Percentiles rank a stretch among this genome's conserved stretches.
Conservation (phyloP, 352 stramenopile genomes). For the Pythium oligandrum region DNA sequence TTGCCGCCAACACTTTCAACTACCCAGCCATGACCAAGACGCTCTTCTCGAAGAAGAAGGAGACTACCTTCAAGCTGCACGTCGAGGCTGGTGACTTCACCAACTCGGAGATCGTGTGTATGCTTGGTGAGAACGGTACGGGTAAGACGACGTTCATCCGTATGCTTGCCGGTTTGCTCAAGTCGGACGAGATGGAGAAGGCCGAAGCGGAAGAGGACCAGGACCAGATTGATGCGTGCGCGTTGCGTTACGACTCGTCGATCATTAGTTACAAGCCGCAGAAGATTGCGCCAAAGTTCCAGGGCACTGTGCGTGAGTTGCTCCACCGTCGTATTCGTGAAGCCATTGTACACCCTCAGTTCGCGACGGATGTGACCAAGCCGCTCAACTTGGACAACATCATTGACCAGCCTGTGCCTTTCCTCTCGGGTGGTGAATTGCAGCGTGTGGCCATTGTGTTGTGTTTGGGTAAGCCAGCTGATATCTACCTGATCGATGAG, state of each 20-base stretch:
- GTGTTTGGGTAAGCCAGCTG: constrained; percentile 96
- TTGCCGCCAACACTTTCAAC: constrained; percentile 89
- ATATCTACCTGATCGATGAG: constrained; percentile 99
- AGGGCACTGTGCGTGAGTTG: constrained; percentile 96
- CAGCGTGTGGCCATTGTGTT: constrained; percentile 98
- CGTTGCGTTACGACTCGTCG: constrained; percentile 78
- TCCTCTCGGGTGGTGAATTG: constrained; percentile 98
- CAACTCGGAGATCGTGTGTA: constrained; percentile 99
- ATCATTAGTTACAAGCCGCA: constrained; percentile 98
- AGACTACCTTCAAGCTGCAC: constrained; percentile 96
- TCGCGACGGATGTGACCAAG: constrained; percentile 99
- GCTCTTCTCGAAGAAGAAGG: constrained; percentile 91
- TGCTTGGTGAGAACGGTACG: constrained; percentile 99
- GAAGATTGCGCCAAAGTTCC: constrained; percentile 96
- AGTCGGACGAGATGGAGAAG: constrained; percentile 95
- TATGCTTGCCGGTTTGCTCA: constrained; percentile 98
- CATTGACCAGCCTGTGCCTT: constrained; percentile 98
- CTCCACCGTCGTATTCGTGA: constrained; percentile 98
- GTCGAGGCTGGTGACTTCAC: constrained; percentile 97
- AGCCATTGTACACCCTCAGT: constrained; percentile 97
- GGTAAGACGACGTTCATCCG: constrained; percentile 99
- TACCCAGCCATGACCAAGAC: constrained; percentile 99
- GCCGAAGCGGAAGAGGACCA: constrained; percentile 65
- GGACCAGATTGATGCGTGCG: constrained; percentile 70
- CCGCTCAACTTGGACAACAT: constrained; percentile 97